Conservation (phyloP, 768 basidiomycete species). For the Sutorius australiensis region DNA sequence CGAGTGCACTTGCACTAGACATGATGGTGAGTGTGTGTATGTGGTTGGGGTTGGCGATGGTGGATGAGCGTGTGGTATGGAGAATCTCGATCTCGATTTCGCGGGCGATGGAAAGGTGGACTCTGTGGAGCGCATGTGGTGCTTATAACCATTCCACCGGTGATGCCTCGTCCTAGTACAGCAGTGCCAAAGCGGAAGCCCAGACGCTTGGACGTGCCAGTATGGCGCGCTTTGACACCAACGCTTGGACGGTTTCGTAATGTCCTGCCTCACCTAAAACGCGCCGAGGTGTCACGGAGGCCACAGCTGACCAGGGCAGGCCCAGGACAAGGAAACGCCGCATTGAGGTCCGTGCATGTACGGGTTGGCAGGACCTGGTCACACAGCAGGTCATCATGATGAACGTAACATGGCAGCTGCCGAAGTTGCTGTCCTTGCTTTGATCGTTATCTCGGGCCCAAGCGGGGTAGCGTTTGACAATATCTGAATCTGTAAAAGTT, state of each 20-base stretch:
- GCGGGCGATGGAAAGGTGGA: not conserved
- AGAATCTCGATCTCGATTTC: not conserved
- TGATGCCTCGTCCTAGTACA: constrained; percentile 2
- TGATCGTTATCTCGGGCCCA: constrained; percentile 8
- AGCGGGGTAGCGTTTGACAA: not conserved
- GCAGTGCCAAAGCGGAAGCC: constrained; percentile 14
- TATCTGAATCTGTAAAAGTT: not conserved
- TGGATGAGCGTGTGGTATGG: not conserved
- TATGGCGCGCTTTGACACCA: constrained; percentile 10
- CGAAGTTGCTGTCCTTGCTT: constrained; percentile 17
- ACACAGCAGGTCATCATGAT: not conserved
- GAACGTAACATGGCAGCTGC: constrained; percentile 6
- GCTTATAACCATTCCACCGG: constrained; percentile 12
- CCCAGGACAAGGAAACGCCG: not conserved
- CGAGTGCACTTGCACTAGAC: not conserved
- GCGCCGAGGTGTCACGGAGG: not conserved
- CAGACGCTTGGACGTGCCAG: constrained; percentile 11
- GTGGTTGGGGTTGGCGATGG: not conserved
- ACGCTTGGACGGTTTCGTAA: constrained; percentile 10
- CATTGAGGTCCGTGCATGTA: not conserved
- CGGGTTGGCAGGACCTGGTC: not conserved
- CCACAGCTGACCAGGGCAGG: not conserved
- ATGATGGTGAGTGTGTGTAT: constrained; percentile 2
- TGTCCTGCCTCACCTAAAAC: constrained; percentile 9
- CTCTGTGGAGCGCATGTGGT: not conserved